phyloP scores from a whole-genome alignment of 495 filamentous ascomycete species.

The Venustampulla echinocandica region DNA sequence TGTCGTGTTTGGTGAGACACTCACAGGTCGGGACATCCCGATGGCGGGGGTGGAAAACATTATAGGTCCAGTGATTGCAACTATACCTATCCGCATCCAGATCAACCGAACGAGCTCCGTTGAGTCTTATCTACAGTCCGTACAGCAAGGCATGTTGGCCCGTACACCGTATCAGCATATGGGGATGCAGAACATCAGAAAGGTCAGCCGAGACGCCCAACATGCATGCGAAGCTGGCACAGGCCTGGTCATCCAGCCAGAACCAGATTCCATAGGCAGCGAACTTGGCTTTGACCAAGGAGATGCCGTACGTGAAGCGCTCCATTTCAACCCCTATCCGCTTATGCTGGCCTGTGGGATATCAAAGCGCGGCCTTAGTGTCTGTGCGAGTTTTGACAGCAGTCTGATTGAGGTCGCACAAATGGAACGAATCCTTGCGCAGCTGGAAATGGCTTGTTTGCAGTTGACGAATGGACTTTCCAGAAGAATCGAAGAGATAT shows the following conservation, averaged over 20 bases:
- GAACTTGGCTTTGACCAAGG: slow-evolving; percentile 43
- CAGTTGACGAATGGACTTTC: too few relatives aligned
- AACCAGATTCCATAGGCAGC: slow-evolving; percentile 30
- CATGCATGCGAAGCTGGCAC: slow-evolving; percentile 49
- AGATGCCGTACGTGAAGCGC: slow-evolving; percentile 52
- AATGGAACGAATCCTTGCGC: slow-evolving; percentile 36
- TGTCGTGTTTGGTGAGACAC: slow-evolving; percentile 28
- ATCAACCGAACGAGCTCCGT: slow-evolving; percentile 32
- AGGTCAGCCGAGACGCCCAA: slow-evolving; percentile 50
- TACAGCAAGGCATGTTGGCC: not conserved
- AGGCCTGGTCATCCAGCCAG: slow-evolving; percentile 16
- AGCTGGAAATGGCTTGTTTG: slow-evolving; percentile 32
- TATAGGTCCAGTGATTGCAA: not conserved
- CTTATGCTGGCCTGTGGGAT: slow-evolving; percentile 57
- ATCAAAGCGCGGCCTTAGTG: slow-evolving; percentile 43
- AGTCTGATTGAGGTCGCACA: slow-evolving; percentile 30
- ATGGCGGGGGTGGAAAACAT: not conserved
- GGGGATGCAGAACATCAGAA: slow-evolving; percentile 61
- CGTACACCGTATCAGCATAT: slow-evolving; percentile 55
- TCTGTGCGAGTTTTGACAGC: slow-evolving; percentile 57
- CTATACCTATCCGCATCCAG: slow-evolving; percentile 19
- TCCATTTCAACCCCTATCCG: slow-evolving; percentile 60
- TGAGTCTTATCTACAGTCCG: not conserved
- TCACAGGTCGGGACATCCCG: not conserved
- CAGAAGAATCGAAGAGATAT: too few relatives aligned